These are phyloP conservation scores for Penicilliopsis zonata DNA, from an alignment of 495 filamentous ascomycete genomes.

Conservation along the genomic window DNA sequence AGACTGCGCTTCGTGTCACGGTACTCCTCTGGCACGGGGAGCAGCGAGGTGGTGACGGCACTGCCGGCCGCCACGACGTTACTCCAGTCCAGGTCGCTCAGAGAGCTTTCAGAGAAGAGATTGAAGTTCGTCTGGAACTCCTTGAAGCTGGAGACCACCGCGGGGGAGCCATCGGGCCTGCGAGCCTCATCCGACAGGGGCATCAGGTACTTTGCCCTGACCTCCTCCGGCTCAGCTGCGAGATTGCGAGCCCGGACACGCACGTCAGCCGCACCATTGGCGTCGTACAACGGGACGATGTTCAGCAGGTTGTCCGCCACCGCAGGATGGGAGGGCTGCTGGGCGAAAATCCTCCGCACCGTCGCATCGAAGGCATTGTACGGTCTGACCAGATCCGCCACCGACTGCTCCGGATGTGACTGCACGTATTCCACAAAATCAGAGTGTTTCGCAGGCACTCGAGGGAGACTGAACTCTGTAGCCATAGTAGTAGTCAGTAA, in stretches of 20 bases:
- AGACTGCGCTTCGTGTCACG: conserved; percentile 45
- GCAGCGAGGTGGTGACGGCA: conserved; percentile 59
- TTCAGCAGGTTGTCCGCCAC: conserved; percentile 53
- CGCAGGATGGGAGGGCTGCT: conserved; percentile 45
- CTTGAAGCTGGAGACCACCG: conserved; percentile 47
- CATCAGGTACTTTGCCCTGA: conserved; percentile 60
- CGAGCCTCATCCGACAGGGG: conserved; percentile 45
- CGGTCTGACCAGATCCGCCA: conserved; percentile 49
- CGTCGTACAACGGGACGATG: conserved; percentile 55
- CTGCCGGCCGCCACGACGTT: conserved; percentile 71
- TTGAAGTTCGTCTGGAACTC: conserved; percentile 68
- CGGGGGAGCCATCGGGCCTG: conserved; percentile 45
- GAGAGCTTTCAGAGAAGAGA: conserved; percentile 58
- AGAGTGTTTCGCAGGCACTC: conserved; percentile 25
- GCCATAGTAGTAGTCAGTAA: conserved; percentile 9
- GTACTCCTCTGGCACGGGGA: conserved; percentile 58
- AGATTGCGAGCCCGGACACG: conserved; percentile 53
- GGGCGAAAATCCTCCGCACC: conserved; percentile 59
- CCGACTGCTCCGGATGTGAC: conserved; percentile 36
- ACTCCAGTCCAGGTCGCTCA: conserved; percentile 58
- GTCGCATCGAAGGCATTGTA: conserved; percentile 57
- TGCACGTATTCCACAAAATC: conserved; percentile 32
- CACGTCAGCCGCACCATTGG: conserved; percentile 37
- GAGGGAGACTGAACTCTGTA: conserved; percentile 13
- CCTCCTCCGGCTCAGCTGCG: conserved; percentile 41